Conservation (phyloP, 345 rosid species). For the Ailanthus altissimus region DNA sequence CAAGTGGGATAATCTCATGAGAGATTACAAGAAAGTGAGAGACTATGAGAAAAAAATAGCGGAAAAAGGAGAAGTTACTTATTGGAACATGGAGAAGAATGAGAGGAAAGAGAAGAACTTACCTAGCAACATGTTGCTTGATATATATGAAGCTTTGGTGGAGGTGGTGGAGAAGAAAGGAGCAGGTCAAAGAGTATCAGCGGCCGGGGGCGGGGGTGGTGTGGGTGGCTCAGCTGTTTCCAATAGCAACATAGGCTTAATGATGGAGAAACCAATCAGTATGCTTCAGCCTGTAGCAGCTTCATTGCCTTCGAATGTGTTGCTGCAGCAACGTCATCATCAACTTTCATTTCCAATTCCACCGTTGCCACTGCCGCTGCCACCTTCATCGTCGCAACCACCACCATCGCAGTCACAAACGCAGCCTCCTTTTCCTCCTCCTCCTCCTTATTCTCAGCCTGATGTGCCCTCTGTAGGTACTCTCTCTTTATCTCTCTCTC, state of each 20-base stretch:
- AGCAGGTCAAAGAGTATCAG: conserved; percentile 19
- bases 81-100: conserved; percentile 85
- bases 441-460: conserved; percentile 42
- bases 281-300: conserved; percentile 26
- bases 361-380: conserved; percentile 32
- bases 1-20: conserved; percentile 96
- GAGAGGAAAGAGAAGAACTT: conserved; percentile 77
- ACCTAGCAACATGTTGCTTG: conserved; percentile 72
- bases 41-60: conserved; percentile 54
- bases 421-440: conserved; percentile 34
- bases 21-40: conserved; percentile 89
- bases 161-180: conserved; percentile 70
- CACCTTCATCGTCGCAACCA: conserved; percentile 20
- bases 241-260: conserved; percentile 21
- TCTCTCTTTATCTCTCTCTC: conserved; percentile 41
- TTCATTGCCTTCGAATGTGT: conserved; percentile 33
- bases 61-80: conserved; percentile 39
- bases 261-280: conserved; percentile 23
- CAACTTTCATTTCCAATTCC: conserved; percentile 34
- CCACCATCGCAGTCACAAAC: conserved; percentile 28
- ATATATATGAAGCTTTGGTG: conserved; percentile 65
- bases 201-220: background rate
- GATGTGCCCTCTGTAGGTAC: conserved; percentile 67
- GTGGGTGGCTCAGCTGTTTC: conserved; percentile 20
- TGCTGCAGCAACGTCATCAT: conserved; percentile 42